Conservation (phyloP, 208 protist species). For the Lotmaria passim region DNA sequence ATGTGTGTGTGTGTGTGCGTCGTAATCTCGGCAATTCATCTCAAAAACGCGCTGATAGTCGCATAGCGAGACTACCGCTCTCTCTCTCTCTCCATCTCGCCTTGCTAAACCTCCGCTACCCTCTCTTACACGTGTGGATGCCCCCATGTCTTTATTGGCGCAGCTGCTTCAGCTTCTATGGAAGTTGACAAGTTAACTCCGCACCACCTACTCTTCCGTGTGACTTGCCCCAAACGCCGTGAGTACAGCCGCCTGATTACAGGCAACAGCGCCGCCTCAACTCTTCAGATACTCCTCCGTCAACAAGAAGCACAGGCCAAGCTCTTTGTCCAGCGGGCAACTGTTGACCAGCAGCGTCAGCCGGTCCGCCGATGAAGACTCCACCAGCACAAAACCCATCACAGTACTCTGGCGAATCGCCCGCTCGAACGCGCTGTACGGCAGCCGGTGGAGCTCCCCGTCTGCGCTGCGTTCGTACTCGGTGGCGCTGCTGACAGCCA, state of each 20-base stretch:
- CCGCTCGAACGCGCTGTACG: constrained; percentile 55
- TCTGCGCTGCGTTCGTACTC: constrained; percentile 54
- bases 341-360: constrained; percentile 59
- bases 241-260: too few species aligned
- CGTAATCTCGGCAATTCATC: too few species aligned
- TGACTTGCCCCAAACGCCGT: too few species aligned
- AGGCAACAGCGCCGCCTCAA: constrained; percentile 2
- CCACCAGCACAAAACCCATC: constrained; percentile 67
- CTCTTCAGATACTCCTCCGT: constrained; percentile 45
- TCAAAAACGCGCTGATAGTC: too few species aligned
- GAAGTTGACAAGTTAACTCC: too few species aligned
- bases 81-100: too few species aligned
- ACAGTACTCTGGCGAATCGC: constrained; percentile 39
- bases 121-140: too few species aligned
- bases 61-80: too few species aligned
- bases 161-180: too few species aligned
- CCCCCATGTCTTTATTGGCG: too few species aligned
- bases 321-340: constrained; percentile 41
- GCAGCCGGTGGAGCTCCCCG: constrained; percentile 50
- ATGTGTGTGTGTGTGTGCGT: too few species aligned
- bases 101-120: too few species aligned
- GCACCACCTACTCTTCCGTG: neutral
- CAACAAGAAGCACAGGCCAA: constrained; percentile 61
- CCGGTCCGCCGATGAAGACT: constrained; percentile 40
- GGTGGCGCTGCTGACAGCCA: constrained; percentile 60